Conservation (phyloP, 352 stramenopile species). For the Pythium myriotylum region DNA sequence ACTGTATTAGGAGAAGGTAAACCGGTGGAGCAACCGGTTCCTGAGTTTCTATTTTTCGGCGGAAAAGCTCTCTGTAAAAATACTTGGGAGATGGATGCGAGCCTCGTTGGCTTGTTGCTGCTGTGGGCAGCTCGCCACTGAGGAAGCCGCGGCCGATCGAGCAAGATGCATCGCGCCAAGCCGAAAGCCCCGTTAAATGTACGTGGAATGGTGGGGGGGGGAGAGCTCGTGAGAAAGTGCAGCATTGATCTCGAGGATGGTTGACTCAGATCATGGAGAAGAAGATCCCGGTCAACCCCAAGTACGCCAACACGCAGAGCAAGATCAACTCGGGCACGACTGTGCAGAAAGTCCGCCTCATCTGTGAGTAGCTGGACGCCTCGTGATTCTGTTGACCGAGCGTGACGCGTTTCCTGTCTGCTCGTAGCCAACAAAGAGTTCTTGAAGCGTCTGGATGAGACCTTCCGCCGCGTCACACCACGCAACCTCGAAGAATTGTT, state of each 20-base stretch:
- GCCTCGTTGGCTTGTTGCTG: neutral
- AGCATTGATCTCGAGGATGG: no score
- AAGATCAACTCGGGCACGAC: conserved; percentile 78
- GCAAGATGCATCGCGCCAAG: conserved; percentile 62
- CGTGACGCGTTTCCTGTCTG: no score
- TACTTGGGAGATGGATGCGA: conserved; percentile 13
- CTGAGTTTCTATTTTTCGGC: conserved; percentile 13
- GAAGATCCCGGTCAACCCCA: conserved; percentile 71
- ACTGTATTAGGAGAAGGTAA: conserved; percentile 4
- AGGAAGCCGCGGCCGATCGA: neutral
- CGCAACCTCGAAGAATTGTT: conserved; percentile 79
- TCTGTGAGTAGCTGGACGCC: conserved; percentile 66
- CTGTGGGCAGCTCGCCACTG: neutral
- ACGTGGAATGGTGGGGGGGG: neutral
- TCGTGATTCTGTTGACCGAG: no score
- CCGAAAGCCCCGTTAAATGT: conserved; percentile 66
- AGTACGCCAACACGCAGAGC: conserved; percentile 79
- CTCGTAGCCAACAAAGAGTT: conserved; percentile 79
- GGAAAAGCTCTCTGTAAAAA: conserved; percentile 13
- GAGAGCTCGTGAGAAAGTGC: neutral
- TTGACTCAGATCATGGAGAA: conserved; percentile 71
- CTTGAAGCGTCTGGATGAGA: conserved; percentile 80
- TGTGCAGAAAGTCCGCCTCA: conserved; percentile 76
- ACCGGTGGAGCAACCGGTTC: conserved; percentile 9
- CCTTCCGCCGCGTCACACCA: conserved; percentile 70